phyloP scores from a whole-genome alignment of 495 filamentous ascomycete genomes.

The Lasiosphaeriaceae sp. region DNA sequence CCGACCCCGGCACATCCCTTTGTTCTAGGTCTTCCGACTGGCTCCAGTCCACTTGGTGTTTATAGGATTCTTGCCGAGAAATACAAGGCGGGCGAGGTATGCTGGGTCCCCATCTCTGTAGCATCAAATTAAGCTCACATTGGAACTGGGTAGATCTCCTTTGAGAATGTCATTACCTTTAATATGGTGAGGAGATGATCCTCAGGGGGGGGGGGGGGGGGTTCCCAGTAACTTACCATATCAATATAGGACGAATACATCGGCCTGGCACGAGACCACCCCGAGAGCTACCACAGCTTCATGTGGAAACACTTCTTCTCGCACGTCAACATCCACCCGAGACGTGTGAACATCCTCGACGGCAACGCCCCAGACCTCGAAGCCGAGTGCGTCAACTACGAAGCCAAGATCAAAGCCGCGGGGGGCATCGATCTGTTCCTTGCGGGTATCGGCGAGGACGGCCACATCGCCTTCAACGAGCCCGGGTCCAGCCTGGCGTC shows the following conservation, averaged over 20 bases:
- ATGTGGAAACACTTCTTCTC: conserved; percentile 92
- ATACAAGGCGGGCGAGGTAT: conserved; percentile 65
- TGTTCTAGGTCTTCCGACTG: conserved; percentile 79
- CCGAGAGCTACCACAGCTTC: conserved; percentile 82
- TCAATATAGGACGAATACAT: conserved; percentile 74
- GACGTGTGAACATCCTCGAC: conserved; percentile 82
- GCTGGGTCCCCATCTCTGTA: not conserved
- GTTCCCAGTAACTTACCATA: not conserved
- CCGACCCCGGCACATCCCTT: conserved; percentile 70
- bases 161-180: conserved; percentile 84
- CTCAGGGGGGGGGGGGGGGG: no score
- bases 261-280: conserved; percentile 74
- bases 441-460: conserved; percentile 79
- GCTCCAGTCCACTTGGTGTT: conserved; percentile 72
- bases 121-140: not conserved
- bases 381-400: conserved; percentile 73
- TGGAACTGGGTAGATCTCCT: conserved; percentile 55
- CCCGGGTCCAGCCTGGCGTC: conserved; percentile 76
- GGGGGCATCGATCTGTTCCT: conserved; percentile 86
- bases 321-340: conserved; percentile 75
- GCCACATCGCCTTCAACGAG: conserved; percentile 89
- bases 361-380: conserved; percentile 73
- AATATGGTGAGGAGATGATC: conserved; percentile 65
- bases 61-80: conserved; percentile 73
- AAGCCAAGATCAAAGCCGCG: conserved; percentile 67